Evolutionary conservation across 495 filamentous ascomycete species (phyloP), one percentile per base, ranked within the genome.

Genomic region (Hypoxylon fuscum): DNA sequence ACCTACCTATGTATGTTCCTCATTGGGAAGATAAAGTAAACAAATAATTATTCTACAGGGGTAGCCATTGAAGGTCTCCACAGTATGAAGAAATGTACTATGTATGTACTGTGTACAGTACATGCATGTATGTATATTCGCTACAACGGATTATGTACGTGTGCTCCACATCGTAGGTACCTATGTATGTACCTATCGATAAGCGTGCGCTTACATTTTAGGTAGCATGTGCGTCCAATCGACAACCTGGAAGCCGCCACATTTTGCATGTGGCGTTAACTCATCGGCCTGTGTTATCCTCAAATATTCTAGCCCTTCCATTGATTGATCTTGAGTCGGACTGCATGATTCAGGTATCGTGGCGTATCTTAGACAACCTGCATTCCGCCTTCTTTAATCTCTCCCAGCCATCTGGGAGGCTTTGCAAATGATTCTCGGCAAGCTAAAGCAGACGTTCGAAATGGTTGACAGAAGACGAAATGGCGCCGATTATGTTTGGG

Each of bases 391-490:
- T 5, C 43, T 34, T 43, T 40, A 5, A 47, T 32, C 18, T 62
- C 52, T 54, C 64, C 59, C 54, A 59, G 58, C 45, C 21, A 44
- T 29, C 58, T 55, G 54, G 64, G 64, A 56, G 59, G 20, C 43
- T 44, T 58, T 45, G 32, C 67, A 67, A 66, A 72, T 72, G 69
- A 55, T 70, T 68, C 51, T 63, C 64, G 66, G 61, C 50, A 47
- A 64, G 60, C 38, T 72, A 31, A 59, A 57, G 43, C 44, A 69
- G 57, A 54, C 43, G 32, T 44, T 64, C 61, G 52, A 59, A 50
- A 72, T 72, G 69, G 69, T 70, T 66, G 69, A 72, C 52, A 59
- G 69, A 63, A 70, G 58, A 66, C 64, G 69, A 65, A 68, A 68
- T 57, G 67, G 69, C 6, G 40, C 56, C 55, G 69, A 72, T 49